Evolutionary conservation across 352 stramenopile species (phyloP).

Genomic region (Pythium sukuiense): DNA sequence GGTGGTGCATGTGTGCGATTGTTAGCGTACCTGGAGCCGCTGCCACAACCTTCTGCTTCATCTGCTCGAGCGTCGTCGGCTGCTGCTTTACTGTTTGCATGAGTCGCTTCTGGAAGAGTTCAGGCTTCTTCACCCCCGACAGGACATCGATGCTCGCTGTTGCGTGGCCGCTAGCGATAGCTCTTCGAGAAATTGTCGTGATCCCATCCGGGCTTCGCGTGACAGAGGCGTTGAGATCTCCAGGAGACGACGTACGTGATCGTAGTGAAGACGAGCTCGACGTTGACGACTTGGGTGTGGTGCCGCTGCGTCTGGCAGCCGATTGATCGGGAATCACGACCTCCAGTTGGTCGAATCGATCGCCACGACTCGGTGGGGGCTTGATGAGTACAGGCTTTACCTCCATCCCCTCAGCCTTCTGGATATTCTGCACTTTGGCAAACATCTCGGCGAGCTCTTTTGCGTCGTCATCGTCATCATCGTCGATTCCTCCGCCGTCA

Average conservation of each 20-base stretch:
- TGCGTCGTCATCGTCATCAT: conserved; percentile 46
- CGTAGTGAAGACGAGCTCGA: conserved; percentile 13
- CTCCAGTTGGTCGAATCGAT: conserved; percentile 17
- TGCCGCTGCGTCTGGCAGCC: conserved; percentile 17
- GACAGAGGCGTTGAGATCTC: conserved; percentile 2
- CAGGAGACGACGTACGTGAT: conserved; percentile 13
- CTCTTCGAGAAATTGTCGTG: conserved; percentile 52
- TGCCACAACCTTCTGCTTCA: conserved; percentile 50
- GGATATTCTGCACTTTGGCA: conserved; percentile 69
- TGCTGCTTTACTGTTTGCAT: conserved; percentile 47
- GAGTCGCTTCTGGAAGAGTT: conserved; percentile 59
- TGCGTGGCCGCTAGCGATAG: conserved; percentile 13
- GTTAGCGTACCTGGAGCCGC: conserved; percentile 40
- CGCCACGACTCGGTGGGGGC: conserved; percentile 10
- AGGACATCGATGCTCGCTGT: conserved; percentile 33
- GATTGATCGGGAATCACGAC: conserved; percentile 12
- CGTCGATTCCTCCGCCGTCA: conserved; percentile 14
- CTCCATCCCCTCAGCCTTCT: conserved; percentile 41
- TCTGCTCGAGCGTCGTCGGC: conserved; percentile 41
- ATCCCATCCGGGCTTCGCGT: conserved; percentile 53
- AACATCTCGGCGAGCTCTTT: conserved; percentile 70
- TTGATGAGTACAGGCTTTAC: conserved; percentile 16
- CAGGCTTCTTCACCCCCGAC: conserved; percentile 52
- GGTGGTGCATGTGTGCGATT: too few species aligned
- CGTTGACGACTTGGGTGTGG: neutral